Percentiles rank a stretch among this genome's conserved stretches.
Evolutionary conservation across 352 stramenopile species (phyloP).

Genomic region (Phytophthora cajani): DNA sequence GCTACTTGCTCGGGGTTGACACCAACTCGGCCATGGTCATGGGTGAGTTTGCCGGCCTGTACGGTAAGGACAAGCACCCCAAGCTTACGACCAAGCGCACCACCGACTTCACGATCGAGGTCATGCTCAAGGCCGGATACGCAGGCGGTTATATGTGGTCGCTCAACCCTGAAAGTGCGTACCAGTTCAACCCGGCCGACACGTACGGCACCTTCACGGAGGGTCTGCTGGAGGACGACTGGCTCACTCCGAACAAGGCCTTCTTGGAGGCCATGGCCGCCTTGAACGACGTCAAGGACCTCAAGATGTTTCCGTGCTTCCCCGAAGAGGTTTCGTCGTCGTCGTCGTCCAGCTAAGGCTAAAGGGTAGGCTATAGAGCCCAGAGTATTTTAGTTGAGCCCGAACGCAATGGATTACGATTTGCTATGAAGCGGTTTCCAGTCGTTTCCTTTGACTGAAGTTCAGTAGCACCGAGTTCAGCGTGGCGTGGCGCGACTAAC

Average conservation of each 20-base stretch:
- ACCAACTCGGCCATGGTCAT: constrained; percentile 58
- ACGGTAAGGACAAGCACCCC: constrained; percentile 55
- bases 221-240: constrained; percentile 72
- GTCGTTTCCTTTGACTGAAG: constrained; percentile 1
- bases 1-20: constrained; percentile 41
- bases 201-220: constrained; percentile 67
- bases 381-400: not conserved
- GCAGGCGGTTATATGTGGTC: constrained; percentile 81
- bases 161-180: constrained; percentile 72
- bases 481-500: not conserved
- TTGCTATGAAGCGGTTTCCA: constrained; percentile 1
- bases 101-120: constrained; percentile 67
- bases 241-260: constrained; percentile 65
- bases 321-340: constrained; percentile 31
- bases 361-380: not conserved
- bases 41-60: constrained; percentile 71
- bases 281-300: constrained; percentile 58
- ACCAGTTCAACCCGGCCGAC: constrained; percentile 74
- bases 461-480: constrained; percentile 1
- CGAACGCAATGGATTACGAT: constrained; percentile 3
- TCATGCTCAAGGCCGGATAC: constrained; percentile 59
- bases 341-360: constrained; percentile 12
- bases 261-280: constrained; percentile 64
- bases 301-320: constrained; percentile 72
- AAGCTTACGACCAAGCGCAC: constrained; percentile 61